phyloP scores from a whole-genome alignment of 2,329 filamentous ascomycete genomes.

The Stenocarpella maydis region DNA sequence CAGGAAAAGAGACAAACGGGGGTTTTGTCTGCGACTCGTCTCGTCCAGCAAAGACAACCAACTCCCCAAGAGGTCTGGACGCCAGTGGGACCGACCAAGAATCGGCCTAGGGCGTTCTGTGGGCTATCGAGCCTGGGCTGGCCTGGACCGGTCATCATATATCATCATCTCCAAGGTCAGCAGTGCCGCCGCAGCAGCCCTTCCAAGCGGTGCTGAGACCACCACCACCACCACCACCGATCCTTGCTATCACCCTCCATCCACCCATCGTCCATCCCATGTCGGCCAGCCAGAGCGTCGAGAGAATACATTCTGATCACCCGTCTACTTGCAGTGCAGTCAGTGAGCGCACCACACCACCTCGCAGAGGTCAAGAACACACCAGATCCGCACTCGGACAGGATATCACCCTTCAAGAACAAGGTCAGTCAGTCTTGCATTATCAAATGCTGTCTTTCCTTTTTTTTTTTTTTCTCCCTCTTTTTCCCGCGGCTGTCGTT shows the following conservation, averaged over 20 bases:
- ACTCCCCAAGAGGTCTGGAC: not conserved
- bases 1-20: not conserved
- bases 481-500: constrained; percentile 5
- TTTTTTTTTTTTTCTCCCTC: not conserved
- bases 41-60: constrained; percentile 1
- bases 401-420: not conserved
- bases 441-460: too few relatives aligned
- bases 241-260: constrained; percentile 15
- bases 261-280: constrained; percentile 14
- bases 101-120: not conserved
- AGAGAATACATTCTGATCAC: constrained; percentile 25
- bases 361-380: not conserved
- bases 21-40: not conserved
- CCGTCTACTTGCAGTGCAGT: constrained; percentile 5
- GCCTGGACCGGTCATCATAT: constrained; percentile 30
- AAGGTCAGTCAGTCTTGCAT: constrained; percentile 3
- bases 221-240: constrained; percentile 4
- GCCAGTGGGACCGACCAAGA: constrained; percentile 11
- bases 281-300: constrained; percentile 8
- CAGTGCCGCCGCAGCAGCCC: constrained; percentile 22
- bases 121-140: constrained; percentile 19
- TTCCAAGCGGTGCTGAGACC: constrained; percentile 25
- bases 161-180: constrained; percentile 29
- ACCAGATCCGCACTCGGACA: not conserved
- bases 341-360: not conserved